Percentiles rank a stretch among this genome's conserved stretches.
phyloP scores from a whole-genome alignment of 2,329 filamentous ascomycete species.

The Coleophoma eucalyptorum region DNA sequence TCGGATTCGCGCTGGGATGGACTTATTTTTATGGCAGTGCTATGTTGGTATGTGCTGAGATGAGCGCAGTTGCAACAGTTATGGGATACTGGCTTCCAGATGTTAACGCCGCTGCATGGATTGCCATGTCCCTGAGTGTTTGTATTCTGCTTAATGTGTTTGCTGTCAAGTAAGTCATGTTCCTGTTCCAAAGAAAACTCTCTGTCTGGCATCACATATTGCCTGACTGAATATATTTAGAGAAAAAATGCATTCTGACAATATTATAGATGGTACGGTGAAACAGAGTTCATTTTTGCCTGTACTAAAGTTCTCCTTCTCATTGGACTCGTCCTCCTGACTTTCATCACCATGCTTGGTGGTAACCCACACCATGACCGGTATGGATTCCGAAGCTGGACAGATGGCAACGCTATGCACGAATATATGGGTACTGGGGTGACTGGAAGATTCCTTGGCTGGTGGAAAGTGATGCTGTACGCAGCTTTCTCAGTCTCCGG shows the following conservation, averaged over 20 bases:
- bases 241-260: neutral
- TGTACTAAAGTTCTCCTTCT: conserved; percentile 58
- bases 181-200: conserved; percentile 46
- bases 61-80: conserved; percentile 57
- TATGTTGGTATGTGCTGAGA: conserved; percentile 53
- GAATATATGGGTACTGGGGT: conserved; percentile 53
- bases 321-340: conserved; percentile 50
- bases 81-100: conserved; percentile 58
- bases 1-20: conserved; percentile 43
- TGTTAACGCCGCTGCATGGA: conserved; percentile 38
- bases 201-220: neutral
- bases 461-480: conserved; percentile 22
- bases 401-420: conserved; percentile 64
- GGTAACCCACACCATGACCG: conserved; percentile 47
- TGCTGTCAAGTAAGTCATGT: conserved; percentile 39
- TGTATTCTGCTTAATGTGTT: conserved; percentile 5
- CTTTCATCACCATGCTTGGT: conserved; percentile 53
- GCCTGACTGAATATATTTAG: too few species aligned
- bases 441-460: conserved; percentile 54
- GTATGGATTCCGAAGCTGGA: conserved; percentile 48
- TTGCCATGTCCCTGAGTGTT: conserved; percentile 19
- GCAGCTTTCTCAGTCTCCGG: neutral
- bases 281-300: conserved; percentile 60
- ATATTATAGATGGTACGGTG: conserved; percentile 40
- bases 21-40: conserved; percentile 20